phyloP scores from a whole-genome alignment of 768 basidiomycete genomes.

The Tephrocybe sp. region DNA sequence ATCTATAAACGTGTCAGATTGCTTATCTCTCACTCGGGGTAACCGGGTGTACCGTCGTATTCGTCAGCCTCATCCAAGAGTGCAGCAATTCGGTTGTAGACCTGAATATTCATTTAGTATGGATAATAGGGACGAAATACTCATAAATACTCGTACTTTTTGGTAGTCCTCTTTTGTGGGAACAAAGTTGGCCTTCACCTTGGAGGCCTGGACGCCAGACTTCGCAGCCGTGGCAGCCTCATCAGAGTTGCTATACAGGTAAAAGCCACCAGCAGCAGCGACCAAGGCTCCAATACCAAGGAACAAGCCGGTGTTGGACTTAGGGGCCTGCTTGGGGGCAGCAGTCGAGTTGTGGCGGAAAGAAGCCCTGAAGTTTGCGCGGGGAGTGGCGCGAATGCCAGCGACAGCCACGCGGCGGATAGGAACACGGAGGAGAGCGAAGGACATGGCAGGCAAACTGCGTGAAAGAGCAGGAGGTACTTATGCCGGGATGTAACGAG shows the following conservation, averaged over 20 bases:
- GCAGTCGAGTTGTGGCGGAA: constrained; percentile 64
- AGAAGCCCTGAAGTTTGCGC: constrained; percentile 36
- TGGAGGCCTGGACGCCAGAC: constrained; percentile 61
- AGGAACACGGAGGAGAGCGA: constrained; percentile 51
- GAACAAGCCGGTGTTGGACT: constrained; percentile 59
- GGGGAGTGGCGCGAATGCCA: constrained; percentile 26
- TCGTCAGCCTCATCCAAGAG: constrained; percentile 71
- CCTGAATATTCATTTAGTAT: constrained; percentile 37
- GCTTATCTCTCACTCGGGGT: constrained; percentile 9
- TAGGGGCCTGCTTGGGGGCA: constrained; percentile 41
- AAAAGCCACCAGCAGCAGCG: constrained; percentile 61
- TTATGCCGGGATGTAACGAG: constrained; percentile 1
- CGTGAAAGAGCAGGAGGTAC: neutral
- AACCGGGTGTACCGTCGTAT: constrained; percentile 72
- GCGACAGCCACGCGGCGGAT: constrained; percentile 43
- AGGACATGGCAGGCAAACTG: constrained; percentile 52
- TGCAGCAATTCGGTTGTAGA: constrained; percentile 89
- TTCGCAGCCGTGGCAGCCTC: constrained; percentile 56
- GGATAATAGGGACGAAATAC: constrained; percentile 2
- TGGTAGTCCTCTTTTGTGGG: constrained; percentile 87
- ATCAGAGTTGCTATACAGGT: constrained; percentile 50
- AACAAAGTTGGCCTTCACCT: constrained; percentile 66
- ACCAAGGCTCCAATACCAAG: constrained; percentile 61
- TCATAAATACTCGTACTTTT: constrained; percentile 50
- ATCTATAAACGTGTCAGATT: constrained; percentile 42